Evolutionary conservation across 1,284 basidiomycete genomes (phyloP), one percentile per base, ranked within the genome.

Genomic region (Ceratobasidium sp.): DNA sequence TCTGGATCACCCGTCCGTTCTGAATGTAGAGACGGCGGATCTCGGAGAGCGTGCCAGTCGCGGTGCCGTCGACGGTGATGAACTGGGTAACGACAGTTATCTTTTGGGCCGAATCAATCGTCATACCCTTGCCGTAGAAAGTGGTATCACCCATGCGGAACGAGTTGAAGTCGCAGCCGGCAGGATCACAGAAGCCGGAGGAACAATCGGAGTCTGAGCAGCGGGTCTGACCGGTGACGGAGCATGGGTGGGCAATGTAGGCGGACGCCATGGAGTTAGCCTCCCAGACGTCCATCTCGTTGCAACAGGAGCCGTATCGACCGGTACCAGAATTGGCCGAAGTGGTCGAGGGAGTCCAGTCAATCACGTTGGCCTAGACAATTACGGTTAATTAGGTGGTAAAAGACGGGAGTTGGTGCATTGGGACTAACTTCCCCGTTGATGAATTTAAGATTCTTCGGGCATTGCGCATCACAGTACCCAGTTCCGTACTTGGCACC

Each of bases 391-490:
- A 22, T 64, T 29, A 9, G 29, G 9, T 64, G 2, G 14, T 56
- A 11, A 19, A 2, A 57, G 45, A 63, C 5, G 22, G 31, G 50
- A 48, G 11, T 1, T 71, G 15, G 24, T 7, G 45, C 14, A n/a
- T n/a, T n/a, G n/a, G n/a, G n/a, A 57, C 75, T 83, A 78, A 84
- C 84, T 83, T 85, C 83, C 76, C 80, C 79, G 77, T 86, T 87
- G 79, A 87, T 76, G 84, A 88, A 88, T 79, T 88, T 87, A 72
- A 36, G 75, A 79, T 56, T 69, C 84, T 85, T 82, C 2, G 88
- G 88, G 83, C 87, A 89, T 79, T 89, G 88, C 11, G 88, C 84
- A 80, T 88, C 87, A 79, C 87, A 89, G 82, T 88, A 88, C 7
- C 87, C 87, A 64, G 87, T 88, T 69, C 87, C 87, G 80, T 87